phyloP scores from a whole-genome alignment of 106 monocot genomes.

The Allium fistulosum region DNA sequence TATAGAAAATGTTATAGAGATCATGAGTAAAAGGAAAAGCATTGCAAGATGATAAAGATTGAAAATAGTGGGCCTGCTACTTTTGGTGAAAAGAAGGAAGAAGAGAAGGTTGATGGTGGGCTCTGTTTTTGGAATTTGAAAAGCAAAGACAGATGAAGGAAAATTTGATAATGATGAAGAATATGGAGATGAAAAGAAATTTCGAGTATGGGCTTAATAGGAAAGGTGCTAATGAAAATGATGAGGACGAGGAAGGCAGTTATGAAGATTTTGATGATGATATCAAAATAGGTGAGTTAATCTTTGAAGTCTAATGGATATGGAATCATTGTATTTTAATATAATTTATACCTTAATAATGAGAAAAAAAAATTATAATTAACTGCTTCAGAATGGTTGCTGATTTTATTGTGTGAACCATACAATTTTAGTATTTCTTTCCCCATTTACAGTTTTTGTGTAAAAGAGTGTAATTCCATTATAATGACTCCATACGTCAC shows the following conservation, averaged over 20 bases:
- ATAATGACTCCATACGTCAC: no score
- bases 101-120: slow-evolving; percentile 26
- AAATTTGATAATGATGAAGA: slow-evolving; percentile 71
- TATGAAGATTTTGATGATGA: slow-evolving; percentile 86
- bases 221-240: slow-evolving; percentile 75
- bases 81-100: slow-evolving; percentile 71
- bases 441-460: no score
- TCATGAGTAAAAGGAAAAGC: slow-evolving; percentile 81
- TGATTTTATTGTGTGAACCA: no score
- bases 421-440: no score
- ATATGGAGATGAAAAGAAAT: slow-evolving; percentile 65
- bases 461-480: no score
- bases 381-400: no score
- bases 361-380: no score
- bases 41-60: slow-evolving; percentile 99
- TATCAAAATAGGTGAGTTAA: slow-evolving; percentile 65
- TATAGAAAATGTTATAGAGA: slow-evolving; percentile 91
- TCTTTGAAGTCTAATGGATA: neutral
- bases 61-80: slow-evolving; percentile 88
- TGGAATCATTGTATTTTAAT: neutral
- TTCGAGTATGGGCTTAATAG: slow-evolving; percentile 51
- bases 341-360: no score
- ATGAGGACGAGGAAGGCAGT: slow-evolving; percentile 48
- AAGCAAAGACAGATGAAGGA: slow-evolving; percentile 45
- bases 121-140: slow-evolving; percentile 59